Evolutionary conservation across 306 rosid species (phyloP).

Genomic region (Chamaecrista fasciculata): DNA sequence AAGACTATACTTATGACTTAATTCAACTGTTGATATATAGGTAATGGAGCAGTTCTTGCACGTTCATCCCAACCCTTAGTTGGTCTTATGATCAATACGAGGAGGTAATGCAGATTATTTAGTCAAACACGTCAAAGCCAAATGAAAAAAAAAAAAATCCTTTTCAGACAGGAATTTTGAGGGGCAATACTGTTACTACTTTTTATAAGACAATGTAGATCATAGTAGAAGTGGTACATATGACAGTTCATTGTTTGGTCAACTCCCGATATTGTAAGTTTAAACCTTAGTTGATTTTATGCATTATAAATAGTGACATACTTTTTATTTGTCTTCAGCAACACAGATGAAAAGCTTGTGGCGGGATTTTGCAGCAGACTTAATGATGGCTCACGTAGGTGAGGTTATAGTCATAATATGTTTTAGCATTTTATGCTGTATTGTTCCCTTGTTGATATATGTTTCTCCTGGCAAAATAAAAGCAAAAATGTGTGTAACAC

Average conservation of each 20-base stretch:
- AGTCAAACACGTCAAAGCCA: slow-evolving; percentile 26
- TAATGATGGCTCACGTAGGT: slow-evolving; percentile 60
- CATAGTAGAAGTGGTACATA: background rate
- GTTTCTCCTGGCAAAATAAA: slow-evolving; percentile 5
- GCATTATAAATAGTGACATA: slow-evolving; percentile 1
- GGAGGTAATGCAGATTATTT: slow-evolving; percentile 65
- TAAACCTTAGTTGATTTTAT: background rate
- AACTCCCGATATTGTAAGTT: slow-evolving; percentile 13
- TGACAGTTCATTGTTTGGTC: background rate
- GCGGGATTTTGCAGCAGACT: slow-evolving; percentile 76
- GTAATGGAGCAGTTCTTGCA: slow-evolving; percentile 94
- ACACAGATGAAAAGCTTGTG: slow-evolving; percentile 87
- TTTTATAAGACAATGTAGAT: background rate
- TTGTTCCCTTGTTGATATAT: slow-evolving; percentile 10
- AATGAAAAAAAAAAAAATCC: background rate
- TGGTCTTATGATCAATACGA: slow-evolving; percentile 96
- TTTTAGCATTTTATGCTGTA: background rate
- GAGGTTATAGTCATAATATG: slow-evolving; percentile 4
- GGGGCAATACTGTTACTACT: background rate
- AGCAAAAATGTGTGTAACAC: slow-evolving; percentile 5
- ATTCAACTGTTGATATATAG: slow-evolving; percentile 42
- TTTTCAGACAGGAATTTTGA: background rate
- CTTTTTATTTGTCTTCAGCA: slow-evolving; percentile 50
- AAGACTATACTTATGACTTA: slow-evolving; percentile 24
- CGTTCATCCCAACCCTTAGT: slow-evolving; percentile 98